Base-by-base conservation (phyloP, 768 basidiomycete genomes). In the Psilocybe subaeruginosa region DNA sequence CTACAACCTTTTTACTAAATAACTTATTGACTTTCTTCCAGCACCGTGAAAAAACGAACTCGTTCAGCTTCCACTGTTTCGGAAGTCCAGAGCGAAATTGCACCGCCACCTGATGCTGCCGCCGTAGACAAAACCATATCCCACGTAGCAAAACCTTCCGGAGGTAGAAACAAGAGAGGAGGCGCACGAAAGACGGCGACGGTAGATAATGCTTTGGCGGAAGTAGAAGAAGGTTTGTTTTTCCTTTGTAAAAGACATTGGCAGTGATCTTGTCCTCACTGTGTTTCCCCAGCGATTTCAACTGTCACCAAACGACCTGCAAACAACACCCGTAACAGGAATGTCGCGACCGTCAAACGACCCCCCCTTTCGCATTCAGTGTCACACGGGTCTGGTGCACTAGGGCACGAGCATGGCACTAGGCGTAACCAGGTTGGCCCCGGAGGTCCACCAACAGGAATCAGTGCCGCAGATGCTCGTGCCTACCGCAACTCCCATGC, bases 401-500 rank as follows among this genome's bases (percentile, higher is more conserved):
- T 67, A 56, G 64, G 62, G 43, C 80, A 80, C 64, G 88, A 86
- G 41, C 80, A 76, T 63, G 76, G 73, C 29, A 78, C 71, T 57
- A 81, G 83, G 63, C 83, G 89, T 58, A 80, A 79, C 68, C 82
- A 83, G 65, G 66, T 70, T 35, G 74, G 73, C 41, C 5, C 41
- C 55, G 79, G 76, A 56, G 77, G 74, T 23, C 75, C 79, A 56
- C 69, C 74, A 63, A 69, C 75, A 56, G 72, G 76, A 58, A 74
- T 75, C 45, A 74, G 73, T 65, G 68, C 76, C 53, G 76, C 77
- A 64, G 85, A 85, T 61, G 82, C 88, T 56, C 84, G 88, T 61
- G 85, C 89, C 60, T 91, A 91, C 73, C 88, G 86, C 68, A 89
- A 88, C 76, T 86, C 89, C 62, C 91, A 92, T 81, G 89, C 87